Evolutionary conservation across 2,329 filamentous ascomycete species (phyloP).

Genomic region (Paecilomyces niveus): DNA sequence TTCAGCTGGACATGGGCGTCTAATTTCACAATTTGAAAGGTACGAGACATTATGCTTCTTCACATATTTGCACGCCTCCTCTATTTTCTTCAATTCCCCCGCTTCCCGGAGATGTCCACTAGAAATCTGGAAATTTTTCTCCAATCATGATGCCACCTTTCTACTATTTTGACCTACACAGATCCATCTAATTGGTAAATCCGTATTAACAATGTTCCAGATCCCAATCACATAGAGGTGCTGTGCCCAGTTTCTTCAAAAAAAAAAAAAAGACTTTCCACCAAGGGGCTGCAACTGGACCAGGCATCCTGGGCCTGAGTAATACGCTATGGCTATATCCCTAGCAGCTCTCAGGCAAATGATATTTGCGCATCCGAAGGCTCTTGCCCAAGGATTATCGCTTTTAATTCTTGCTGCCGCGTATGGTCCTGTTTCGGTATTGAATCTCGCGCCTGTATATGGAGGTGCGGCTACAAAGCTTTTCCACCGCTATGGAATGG

Average conservation of each 20-base stretch:
- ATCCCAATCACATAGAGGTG: not conserved
- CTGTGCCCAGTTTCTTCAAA: not conserved
- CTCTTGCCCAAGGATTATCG: slow-evolving; percentile 20
- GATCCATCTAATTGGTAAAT: not conserved
- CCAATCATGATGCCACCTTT: not conserved
- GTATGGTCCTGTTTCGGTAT: slow-evolving; percentile 45
- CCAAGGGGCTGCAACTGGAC: not conserved
- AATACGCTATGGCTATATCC: not conserved
- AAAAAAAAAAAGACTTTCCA: not conserved
- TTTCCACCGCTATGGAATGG: slow-evolving; percentile 63
- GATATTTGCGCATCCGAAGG: slow-evolving; percentile 5
- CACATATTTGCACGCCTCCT: not conserved
- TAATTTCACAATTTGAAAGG: not conserved
- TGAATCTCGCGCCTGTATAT: slow-evolving; percentile 79
- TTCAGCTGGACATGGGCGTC: not conserved
- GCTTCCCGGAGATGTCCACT: not conserved
- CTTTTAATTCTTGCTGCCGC: slow-evolving; percentile 32
- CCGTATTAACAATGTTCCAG: not conserved
- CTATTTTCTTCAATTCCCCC: not conserved
- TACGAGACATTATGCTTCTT: not conserved
- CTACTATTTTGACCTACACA: not conserved
- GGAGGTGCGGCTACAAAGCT: slow-evolving; percentile 71
- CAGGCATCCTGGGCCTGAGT: not conserved
- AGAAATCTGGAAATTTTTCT: not conserved
- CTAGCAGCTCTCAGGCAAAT: not conserved